Percentiles rank a stretch among this genome's conserved stretches.
These are phyloP conservation scores for Globisporangium acanthophoron DNA, from an alignment of 352 stramenopile genomes.

Conservation along the genomic window DNA sequence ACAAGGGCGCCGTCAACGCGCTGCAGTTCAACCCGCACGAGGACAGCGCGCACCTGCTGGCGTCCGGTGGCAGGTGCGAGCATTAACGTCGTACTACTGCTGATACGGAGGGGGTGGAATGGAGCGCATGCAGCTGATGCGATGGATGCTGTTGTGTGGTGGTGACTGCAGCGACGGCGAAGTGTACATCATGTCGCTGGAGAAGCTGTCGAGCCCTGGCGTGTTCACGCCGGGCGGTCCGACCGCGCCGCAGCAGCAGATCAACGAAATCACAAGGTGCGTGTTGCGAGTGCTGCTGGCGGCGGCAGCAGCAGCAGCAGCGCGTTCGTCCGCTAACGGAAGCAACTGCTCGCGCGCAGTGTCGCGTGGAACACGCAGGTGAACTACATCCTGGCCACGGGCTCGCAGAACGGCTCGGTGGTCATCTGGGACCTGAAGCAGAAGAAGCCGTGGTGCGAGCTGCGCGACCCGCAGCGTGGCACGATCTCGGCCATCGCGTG, in stretches of 20 bases:
- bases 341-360: constrained; percentile 16
- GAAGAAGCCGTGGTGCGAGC: constrained; percentile 98
- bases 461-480: constrained; percentile 87
- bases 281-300: background rate
- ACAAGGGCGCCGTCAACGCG: constrained; percentile 90
- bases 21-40: constrained; percentile 96
- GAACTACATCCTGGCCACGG: constrained; percentile 96
- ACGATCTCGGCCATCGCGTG: constrained; percentile 93
- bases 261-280: constrained; percentile 81
- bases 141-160: background rate
- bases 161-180: constrained; percentile 72
- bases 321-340: background rate
- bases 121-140: background rate
- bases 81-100: background rate
- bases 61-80: constrained; percentile 79
- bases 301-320: too few relatives aligned
- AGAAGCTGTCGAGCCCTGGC: constrained; percentile 84
- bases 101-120: background rate
- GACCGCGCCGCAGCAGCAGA: constrained; percentile 49
- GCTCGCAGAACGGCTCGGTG: constrained; percentile 91
- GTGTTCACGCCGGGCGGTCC: constrained; percentile 87
- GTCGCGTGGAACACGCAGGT: constrained; percentile 98
- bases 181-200: constrained; percentile 94
- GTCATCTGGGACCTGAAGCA: constrained; percentile 98
- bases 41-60: constrained; percentile 89